These are phyloP conservation scores for Fusarium solani-melongenae DNA, from an alignment of 2,329 filamentous ascomycete genomes.

Conservation along the genomic window DNA sequence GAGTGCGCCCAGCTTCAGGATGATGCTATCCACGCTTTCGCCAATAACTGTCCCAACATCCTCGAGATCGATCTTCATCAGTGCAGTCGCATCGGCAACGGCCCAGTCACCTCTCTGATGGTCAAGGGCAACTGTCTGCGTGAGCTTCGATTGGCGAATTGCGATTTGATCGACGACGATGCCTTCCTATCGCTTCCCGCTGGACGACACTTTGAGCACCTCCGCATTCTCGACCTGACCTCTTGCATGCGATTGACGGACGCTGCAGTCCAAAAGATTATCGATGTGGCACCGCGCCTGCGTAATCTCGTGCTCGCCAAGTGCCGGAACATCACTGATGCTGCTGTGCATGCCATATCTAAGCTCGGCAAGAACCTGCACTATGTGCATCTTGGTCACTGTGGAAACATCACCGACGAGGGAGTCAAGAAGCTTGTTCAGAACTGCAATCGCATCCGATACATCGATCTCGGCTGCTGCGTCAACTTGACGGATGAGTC, in stretches of 20 bases:
- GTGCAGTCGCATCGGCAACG: conserved; percentile 83
- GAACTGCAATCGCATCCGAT: conserved; percentile 91
- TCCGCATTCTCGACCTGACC: conserved; percentile 93
- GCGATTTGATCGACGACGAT: conserved; percentile 84
- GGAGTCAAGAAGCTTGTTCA: conserved; percentile 87
- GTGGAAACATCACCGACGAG: conserved; percentile 87
- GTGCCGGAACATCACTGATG: conserved; percentile 91
- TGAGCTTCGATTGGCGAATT: conserved; percentile 88
- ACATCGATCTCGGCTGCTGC: conserved; percentile 98
- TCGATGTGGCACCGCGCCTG: conserved; percentile 85
- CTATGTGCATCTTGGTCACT: conserved; percentile 96
- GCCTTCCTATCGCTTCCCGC: conserved; percentile 85
- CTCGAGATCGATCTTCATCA: conserved; percentile 96
- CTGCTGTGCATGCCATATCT: conserved; percentile 86
- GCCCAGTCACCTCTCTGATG: conserved; percentile 84
- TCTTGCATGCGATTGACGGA: conserved; percentile 88
- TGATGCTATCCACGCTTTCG: conserved; percentile 84
- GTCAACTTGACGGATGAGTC: conserved; percentile 87
- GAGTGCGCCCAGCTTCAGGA: conserved; percentile 89
- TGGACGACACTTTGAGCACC: conserved; percentile 79
- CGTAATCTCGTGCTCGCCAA: conserved; percentile 95
- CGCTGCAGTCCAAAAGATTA: conserved; percentile 87
- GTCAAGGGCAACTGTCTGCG: conserved; percentile 84
- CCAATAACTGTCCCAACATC: conserved; percentile 88
- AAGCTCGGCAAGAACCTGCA: conserved; percentile 94